Conservation (phyloP, 2,329 filamentous ascomycete genomes). For the Ophiocordyceps sinensis region DNA sequence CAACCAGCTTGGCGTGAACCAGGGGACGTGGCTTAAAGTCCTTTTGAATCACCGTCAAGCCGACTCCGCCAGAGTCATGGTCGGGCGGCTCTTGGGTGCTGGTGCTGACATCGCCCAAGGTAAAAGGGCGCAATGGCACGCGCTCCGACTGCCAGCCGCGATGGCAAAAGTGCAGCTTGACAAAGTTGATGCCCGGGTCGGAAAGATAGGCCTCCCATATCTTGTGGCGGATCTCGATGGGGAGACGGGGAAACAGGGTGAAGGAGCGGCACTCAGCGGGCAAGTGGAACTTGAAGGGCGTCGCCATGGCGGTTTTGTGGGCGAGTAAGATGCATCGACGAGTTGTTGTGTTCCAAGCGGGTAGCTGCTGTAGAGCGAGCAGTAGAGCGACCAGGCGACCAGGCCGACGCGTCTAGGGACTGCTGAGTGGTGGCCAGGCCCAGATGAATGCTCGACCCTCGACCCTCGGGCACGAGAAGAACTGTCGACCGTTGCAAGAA, state of each 20-base stretch:
- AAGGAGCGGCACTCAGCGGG: constrained; percentile 17
- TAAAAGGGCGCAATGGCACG: not conserved
- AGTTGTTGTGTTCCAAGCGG: not conserved
- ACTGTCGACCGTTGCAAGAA: too few relatives aligned
- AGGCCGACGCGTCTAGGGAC: not conserved
- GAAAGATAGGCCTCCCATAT: constrained; percentile 18
- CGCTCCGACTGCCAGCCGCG: constrained; percentile 10
- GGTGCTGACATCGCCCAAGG: not conserved
- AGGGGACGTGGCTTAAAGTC: constrained; percentile 4
- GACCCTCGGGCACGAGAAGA: too few relatives aligned
- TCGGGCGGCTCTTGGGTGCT: not conserved
- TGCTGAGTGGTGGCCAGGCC: too few relatives aligned
- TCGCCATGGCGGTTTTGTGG: not conserved
- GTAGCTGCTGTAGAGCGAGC: not conserved
- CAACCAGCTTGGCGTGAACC: not conserved
- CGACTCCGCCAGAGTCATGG: not conserved
- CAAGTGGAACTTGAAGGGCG: constrained; percentile 16
- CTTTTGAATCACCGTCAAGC: constrained; percentile 3
- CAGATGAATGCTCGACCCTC: too few relatives aligned
- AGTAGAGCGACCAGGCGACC: not conserved
- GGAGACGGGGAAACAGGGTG: constrained; percentile 16
- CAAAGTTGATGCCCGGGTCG: constrained; percentile 20
- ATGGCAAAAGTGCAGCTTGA: constrained; percentile 12
- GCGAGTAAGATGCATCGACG: not conserved
- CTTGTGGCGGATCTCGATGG: constrained; percentile 18